Evolutionary conservation across 306 rosid species (phyloP), one percentile per base, ranked within the genome.

Genomic region (Adenanthera pavonina): DNA sequence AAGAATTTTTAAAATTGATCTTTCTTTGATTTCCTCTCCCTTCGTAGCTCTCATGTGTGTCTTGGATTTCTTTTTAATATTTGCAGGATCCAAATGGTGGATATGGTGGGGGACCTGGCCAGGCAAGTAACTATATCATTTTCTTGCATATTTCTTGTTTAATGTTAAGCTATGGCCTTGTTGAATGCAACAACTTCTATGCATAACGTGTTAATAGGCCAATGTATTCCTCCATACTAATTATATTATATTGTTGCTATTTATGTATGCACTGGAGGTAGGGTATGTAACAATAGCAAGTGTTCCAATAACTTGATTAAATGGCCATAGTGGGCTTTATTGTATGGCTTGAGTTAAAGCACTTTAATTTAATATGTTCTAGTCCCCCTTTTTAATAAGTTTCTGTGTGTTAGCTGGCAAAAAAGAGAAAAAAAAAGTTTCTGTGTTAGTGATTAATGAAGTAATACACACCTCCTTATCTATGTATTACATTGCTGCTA

Each of bases 41-140:
- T 74, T 61, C 61, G 30, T n/a, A 47, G 72, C 60, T 71, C 75
- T 13, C 17, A 41, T 61, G 57, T 19, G 2, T 79, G 36, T 64
- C 33, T 81, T 74, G 52, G 62, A 78, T 69, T 82, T 78, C 33
- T 75, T 10, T 64, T 43, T 69, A 19, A 36, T 83, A n/a, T 62
- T 81, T 77, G 76, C 88, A 95, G 99, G 97, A 95, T 82, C 88
- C 88, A 35, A 80, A 87, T 78, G 99, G 97, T 84, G 97, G 97
- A 79, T 95, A 86, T 85, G 95, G 92, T 40, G 99, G 99, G 17
- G 99, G 97, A 75, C 99, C 99, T 84, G 95, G 94, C 77, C 99
- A 95, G 97, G 99, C 90, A 89, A 88, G 97, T 75, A 52, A 69
- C 84, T 70, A 20, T 25, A 86, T 54, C 15, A 13, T 14, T 19